A percentile compares a stretch with the other conserved stretches of the same genome.
Conservation (phyloP, 1,284 basidiomycete genomes). For the Tylopilus orsonianus region DNA sequence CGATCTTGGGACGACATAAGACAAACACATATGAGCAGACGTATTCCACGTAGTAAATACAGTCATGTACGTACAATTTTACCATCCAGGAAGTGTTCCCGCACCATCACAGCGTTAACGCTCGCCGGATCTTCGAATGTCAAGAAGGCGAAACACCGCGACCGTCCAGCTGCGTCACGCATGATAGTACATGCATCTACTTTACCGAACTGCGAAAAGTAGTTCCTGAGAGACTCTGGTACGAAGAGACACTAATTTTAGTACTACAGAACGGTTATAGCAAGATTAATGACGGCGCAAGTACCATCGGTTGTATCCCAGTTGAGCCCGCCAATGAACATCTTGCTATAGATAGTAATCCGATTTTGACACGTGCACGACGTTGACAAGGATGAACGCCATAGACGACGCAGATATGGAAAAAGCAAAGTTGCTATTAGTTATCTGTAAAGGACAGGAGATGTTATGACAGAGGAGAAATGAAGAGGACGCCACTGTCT, state of each 20-base stretch:
- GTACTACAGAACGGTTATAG: conserved; percentile 37
- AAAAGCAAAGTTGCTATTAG: conserved; percentile 66
- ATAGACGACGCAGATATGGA: conserved; percentile 32
- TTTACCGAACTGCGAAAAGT: conserved; percentile 89
- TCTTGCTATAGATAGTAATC: conserved; percentile 71
- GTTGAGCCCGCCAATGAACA: conserved; percentile 96
- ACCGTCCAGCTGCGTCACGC: conserved; percentile 88
- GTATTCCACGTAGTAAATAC: conserved; percentile 27
- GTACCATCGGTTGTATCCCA: conserved; percentile 97
- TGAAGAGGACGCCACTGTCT: conserved; percentile 73
- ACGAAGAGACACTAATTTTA: conserved; percentile 36
- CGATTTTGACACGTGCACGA: conserved; percentile 27
- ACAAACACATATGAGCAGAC: conserved; percentile 23
- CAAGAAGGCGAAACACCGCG: conserved; percentile 91
- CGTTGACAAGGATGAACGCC: conserved; percentile 38
- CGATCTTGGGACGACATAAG: conserved; percentile 66
- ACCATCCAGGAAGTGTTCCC: conserved; percentile 89
- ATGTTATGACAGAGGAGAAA: conserved; percentile 55
- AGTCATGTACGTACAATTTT: conserved; percentile 72
- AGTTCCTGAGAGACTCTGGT: conserved; percentile 78
- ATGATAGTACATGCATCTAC: conserved; percentile 94
- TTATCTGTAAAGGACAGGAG: conserved; percentile 67
- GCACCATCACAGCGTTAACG: conserved; percentile 87
- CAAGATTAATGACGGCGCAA: conserved; percentile 40
- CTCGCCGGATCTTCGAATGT: conserved; percentile 87